A percentile compares a stretch with the other conserved stretches of the same genome.
Conservation (phyloP, 2,329 filamentous ascomycete species). For the Apiospora malaysiana region DNA sequence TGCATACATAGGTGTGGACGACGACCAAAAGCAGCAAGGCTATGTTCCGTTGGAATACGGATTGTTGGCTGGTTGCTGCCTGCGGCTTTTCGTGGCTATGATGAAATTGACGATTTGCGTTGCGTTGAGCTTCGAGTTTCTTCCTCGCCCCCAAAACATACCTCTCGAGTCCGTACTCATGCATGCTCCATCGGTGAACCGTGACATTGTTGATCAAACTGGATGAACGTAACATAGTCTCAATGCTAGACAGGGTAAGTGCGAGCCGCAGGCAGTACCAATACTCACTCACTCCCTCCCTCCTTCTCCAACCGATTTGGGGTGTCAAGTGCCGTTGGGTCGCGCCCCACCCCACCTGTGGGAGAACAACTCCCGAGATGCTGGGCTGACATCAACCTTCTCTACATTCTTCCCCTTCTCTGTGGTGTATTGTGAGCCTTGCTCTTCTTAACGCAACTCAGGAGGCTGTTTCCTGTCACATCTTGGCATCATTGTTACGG, state of each 20-base stretch:
- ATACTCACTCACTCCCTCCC: background rate
- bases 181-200: too few relatives aligned
- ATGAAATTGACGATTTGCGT: conserved; percentile 20
- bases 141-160: background rate
- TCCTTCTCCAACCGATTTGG: background rate
- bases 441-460: too few relatives aligned
- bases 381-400: background rate
- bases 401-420: background rate
- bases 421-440: too few relatives aligned
- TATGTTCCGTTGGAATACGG: background rate
- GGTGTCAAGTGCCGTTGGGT: background rate
- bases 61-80: background rate
- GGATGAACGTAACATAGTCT: too few relatives aligned
- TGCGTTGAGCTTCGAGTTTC: conserved; percentile 15
- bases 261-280: too few relatives aligned
- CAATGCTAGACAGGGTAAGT: too few relatives aligned
- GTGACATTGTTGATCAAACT: too few relatives aligned
- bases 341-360: too few relatives aligned
- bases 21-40: background rate
- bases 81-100: background rate
- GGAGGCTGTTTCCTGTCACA: too few relatives aligned
- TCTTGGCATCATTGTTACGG: too few relatives aligned
- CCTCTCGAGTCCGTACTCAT: too few relatives aligned
- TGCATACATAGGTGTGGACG: background rate
- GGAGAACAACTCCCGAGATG: too few relatives aligned